Base-by-base conservation (phyloP, 192 early-diverging fungal species). In the Polychytrium aggregatum region DNA sequence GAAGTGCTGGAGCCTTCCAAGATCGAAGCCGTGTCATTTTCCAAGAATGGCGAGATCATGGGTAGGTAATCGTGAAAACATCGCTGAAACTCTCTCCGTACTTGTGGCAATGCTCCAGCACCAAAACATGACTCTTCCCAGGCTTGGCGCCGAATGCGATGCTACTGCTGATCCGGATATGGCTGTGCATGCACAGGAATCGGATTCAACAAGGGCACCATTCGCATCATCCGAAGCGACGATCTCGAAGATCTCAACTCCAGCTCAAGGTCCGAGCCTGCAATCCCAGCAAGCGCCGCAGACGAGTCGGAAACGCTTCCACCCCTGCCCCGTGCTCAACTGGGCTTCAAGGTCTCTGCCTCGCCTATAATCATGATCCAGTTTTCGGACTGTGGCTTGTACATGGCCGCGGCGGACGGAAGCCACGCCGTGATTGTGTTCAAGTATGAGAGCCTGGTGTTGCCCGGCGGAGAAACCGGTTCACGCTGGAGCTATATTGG, bases 401-500 rank as follows among this genome's bases (percentile, higher is more conserved):
- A 56, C 43, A 46, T 63, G 30, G 64, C 72, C 16, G 40, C 57
- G 1, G 54, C 58, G 21, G 72, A 74, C 41, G 55, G 43, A 0
- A 42, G 44, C 11, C 41, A 48, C 33, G 65, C 53, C 18, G 62
- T 68, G 24, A 52, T 55, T 18, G 33, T 74, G 13, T 70, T 69
- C 48, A 50, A 57, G 17, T 49, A n/a, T n/a, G n/a, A n/a, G n/a
- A n/a, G n/a, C n/a, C n/a, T n/a, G n/a, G n/a, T n/a, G n/a, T n/a
- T 44, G 27, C 50, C 57, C 3, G 52, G 52, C 10, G 41, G 27
- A 3, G 46, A 50, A 22, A 52, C 28, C 22, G 46, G 26, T n/a
- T 41, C 48, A n/a, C 57, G 69, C 28, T 76, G 74, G 74, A 59
- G 36, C 0, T 64, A 67, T 44, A 49, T 72, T 28, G 74, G 70